A percentile compares a stretch with the other conserved stretches of the same genome.
Evolutionary conservation across 495 filamentous ascomycete species (phyloP).

Genomic region (Penicilliopsis zonata): DNA sequence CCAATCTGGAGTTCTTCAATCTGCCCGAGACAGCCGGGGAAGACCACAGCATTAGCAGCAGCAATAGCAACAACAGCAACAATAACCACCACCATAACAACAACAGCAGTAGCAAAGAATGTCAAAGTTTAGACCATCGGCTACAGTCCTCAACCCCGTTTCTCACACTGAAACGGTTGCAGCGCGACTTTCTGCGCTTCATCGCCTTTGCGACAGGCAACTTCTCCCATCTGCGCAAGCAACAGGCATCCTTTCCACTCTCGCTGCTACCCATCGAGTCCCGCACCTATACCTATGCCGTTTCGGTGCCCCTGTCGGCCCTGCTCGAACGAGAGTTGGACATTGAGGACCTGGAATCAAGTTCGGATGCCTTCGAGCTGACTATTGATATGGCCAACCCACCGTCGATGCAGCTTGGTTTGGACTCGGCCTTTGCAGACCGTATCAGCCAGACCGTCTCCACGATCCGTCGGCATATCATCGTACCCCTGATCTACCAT

Average conservation of each 20-base stretch:
- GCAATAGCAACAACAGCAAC: constrained; percentile 15
- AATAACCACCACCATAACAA: constrained; percentile 19
- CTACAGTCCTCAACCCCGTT: constrained; percentile 36
- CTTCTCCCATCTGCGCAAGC: constrained; percentile 35
- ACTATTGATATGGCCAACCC: constrained; percentile 38
- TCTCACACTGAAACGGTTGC: constrained; percentile 53
- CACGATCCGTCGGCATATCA: constrained; percentile 48
- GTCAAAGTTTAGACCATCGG: constrained; percentile 27
- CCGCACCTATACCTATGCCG: constrained; percentile 48
- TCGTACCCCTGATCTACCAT: constrained; percentile 41
- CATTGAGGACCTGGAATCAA: constrained; percentile 52
- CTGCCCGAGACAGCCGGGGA: constrained; percentile 25
- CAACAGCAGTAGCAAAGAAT: constrained; percentile 14
- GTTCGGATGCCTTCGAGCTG: constrained; percentile 56
- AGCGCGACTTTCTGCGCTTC: constrained; percentile 59
- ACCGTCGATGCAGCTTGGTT: constrained; percentile 16
- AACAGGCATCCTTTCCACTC: constrained; percentile 57
- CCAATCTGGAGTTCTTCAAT: constrained; percentile 72
- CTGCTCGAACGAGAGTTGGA: constrained; percentile 43
- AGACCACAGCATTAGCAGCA: constrained; percentile 14
- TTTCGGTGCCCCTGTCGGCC: constrained; percentile 49
- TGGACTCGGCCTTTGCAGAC: constrained; percentile 24
- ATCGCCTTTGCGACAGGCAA: constrained; percentile 51
- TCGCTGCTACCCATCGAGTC: constrained; percentile 51
- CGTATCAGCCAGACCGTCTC: constrained; percentile 45